phyloP scores from a whole-genome alignment of 1,284 basidiomycete species.

The Cutaneotrichosporon cyanovorans region DNA sequence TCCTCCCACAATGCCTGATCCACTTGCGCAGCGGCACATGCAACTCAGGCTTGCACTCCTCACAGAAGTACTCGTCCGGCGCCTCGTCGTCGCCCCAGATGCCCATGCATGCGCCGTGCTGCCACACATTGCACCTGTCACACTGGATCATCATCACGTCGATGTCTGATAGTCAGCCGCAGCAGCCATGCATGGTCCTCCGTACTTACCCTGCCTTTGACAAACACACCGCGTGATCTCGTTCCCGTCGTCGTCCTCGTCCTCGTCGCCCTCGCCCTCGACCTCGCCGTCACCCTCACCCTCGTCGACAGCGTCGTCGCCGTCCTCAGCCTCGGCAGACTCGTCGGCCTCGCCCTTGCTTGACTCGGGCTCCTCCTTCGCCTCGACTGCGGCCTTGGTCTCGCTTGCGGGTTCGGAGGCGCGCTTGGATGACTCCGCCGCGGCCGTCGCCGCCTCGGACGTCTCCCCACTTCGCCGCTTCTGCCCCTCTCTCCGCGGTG shows the following conservation, averaged over 20 bases:
- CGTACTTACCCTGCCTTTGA: slow-evolving; percentile 70
- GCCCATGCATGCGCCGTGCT: slow-evolving; percentile 95
- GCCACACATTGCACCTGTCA: slow-evolving; percentile 95
- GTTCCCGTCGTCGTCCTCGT: slow-evolving; percentile 61
- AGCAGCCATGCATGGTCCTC: slow-evolving; percentile 8
- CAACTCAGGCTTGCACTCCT: slow-evolving; percentile 81
- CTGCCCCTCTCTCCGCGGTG: slow-evolving; percentile 8
- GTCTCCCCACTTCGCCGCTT: slow-evolving; percentile 6
- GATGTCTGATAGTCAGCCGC: slow-evolving; percentile 48
- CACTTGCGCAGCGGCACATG: slow-evolving; percentile 71
- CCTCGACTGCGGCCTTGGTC: no score
- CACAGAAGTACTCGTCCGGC: slow-evolving; percentile 77
- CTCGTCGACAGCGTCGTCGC: slow-evolving; percentile 54
- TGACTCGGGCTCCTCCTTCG: slow-evolving; percentile 7
- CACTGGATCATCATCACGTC: slow-evolving; percentile 92
- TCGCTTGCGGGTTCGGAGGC: no score
- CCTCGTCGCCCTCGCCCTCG: slow-evolving; percentile 44
- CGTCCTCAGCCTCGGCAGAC: slow-evolving; percentile 47
- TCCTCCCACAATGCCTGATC: slow-evolving; percentile 34
- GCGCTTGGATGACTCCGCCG: no score
- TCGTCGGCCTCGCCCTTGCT: slow-evolving; percentile 16
- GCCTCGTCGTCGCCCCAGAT: slow-evolving; percentile 76
- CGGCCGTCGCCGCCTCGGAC: no score
- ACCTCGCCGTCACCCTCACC: slow-evolving; percentile 8
- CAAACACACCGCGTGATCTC: slow-evolving; percentile 92